Base-by-base conservation (phyloP, 2,329 filamentous ascomycete genomes). In the Thelonectria rubi region DNA sequence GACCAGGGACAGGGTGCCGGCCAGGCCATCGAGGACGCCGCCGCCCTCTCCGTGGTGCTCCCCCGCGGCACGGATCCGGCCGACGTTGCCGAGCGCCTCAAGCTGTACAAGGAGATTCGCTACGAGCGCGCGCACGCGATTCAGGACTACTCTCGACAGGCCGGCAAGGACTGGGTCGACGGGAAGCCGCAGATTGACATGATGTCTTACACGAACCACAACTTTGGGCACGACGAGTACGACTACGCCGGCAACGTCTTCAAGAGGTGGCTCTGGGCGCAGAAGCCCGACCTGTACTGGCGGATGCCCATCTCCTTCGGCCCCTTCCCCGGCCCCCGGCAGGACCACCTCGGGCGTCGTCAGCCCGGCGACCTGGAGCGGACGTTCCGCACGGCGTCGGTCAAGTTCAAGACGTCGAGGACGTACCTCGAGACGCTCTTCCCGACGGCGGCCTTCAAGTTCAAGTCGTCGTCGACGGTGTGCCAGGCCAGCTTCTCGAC, bases 21-120 rank as follows among this genome's bases (percentile, higher is more conserved):
- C 15, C 87, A 85, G 65, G 89, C 89, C 0, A 90, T 91, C 39
- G 88, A 92, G 73, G 89, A 92, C 65, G 88, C 84, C 0, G 84
- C 83, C 0, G 81, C 87, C 0, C 72, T 92, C 0, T 82, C 80
- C 1, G 81, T 83, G 3, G 79, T 91, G 17, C 77, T 91, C 0
- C 81, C 82, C 0, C 64, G 65, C 0, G 82, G 81, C 0, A 83
- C 83, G 0, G 56, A 70, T 0, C 64, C 74, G 0, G 73, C 76
- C 0, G 83, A 87, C 0, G 76, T 91, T 0, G 75, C 82, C 0
- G 82, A 85, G 20, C 80, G 88, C 1, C 76, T 91, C 7, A 78
- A 79, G 60, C 75, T 91, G 0, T 90, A 90, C 69, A 77, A 90
- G 58, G 75, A 83, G 30, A 84, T 85, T 63, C 79, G 89, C 5